Evolutionary conservation across 2,329 filamentous ascomycete genomes (phyloP), one percentile per base, ranked within the genome.

Genomic region (Microsporum canis): DNA sequence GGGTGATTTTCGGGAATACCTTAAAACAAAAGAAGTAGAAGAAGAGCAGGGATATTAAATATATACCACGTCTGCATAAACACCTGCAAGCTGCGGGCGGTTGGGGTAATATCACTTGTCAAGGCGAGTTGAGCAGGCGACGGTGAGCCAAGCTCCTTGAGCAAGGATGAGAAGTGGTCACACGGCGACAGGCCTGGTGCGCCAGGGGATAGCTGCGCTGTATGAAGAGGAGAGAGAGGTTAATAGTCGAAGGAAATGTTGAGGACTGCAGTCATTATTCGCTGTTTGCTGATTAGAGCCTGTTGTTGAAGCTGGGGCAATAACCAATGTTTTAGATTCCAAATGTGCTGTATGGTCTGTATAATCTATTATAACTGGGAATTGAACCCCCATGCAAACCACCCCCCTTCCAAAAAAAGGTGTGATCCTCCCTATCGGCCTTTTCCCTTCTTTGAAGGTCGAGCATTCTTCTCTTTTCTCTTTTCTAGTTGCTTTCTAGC

Each of bases 381-480:
- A 14, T 34, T n/a, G 5, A 33, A n/a, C n/a, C 17, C 51, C 36
- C 51, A 56, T 39, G 51, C 2, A 23, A 17, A 23, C 17, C 17
- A 23, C 17, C 17, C 17, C 17, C 17, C 51, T 3, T 17, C 6
- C 6, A 39, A 39, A 53, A 56, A 56, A 56, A 14, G 29, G 39
- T 41, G 27, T 61, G 51, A 56, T 51, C 55, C 10, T 59, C 10
- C 12, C 38, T 41, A 57, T 57, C 55, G 38, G 8, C 41, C 36
- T 47, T 58, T 63, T 6, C 62, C 60, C 77, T 82, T 90, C 76
- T 82, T 88, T 45, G 82, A 71, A 5, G 91, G 91, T 68, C 92
- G 80, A 6, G 89, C 91, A 74, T 96, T 97, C 84, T 99, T 97
- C 71, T 88, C 87, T 72, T 79, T 85, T 71, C 83, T 84, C 76